Evolutionary conservation across 2,329 filamentous ascomycete species (phyloP), one percentile per base, ranked within the genome.

Genomic region (Metarhizium anisopliae): DNA sequence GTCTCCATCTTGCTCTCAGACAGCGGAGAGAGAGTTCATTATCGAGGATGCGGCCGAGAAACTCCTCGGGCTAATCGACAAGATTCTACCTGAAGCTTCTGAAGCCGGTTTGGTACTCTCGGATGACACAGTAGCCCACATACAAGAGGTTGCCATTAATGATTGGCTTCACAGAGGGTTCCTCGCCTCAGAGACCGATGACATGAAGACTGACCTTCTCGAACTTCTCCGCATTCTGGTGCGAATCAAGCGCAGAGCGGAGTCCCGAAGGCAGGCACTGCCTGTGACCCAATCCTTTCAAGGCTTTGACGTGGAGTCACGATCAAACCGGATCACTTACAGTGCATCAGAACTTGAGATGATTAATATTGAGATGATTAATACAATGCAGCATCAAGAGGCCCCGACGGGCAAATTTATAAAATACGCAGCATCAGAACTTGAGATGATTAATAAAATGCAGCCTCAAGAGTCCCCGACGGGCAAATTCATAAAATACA

Each of bases 111-210:
- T 58, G 0, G 7, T 47, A 29, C 13, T 61, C 4, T 53, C 55
- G 3, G 57, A 60, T 4, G 54, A 60, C 14, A 50, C 49, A 1
- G 42, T 60, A 25, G 52, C 61, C 4, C 64, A 61, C 2, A 62
- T 70, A 8, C 60, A 66, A 20, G 63, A 68, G 6, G 60, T 59
- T 0, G 59, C 65, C 3, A 58, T 68, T 11, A 60, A 64, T 1
- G 56, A 60, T 20, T 69, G 66, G 66, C 53, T 63, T 6, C 38
- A 56, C 3, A 57, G 63, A 13, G 65, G 65, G 0, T 62, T 62
- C 16, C 58, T 69, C n/a, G 56, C 59, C 4, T 59, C 53, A 8
- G 56, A 65, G 6, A 54, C 51, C 3, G 61, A 66, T 11, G 59
- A 62, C 6, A 56, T 68, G 29, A 65, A 61, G 29, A 52, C 61